A percentile compares a stretch with the other conserved stretches of the same genome.
phyloP scores from a whole-genome alignment of 2,329 filamentous ascomycete species.

The Calonectria crousiana region DNA sequence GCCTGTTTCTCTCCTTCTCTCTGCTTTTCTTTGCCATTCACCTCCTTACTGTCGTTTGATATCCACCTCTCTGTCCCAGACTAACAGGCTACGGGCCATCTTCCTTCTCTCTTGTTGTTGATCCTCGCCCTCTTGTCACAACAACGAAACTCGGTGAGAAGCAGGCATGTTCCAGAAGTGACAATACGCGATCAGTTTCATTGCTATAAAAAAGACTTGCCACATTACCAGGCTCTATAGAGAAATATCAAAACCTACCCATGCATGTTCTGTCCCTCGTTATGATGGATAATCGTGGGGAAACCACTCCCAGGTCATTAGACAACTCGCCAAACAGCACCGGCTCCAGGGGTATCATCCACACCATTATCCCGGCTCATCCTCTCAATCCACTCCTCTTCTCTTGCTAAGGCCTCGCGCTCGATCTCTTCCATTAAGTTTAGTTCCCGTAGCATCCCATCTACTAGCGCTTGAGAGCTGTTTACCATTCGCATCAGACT shows the following conservation, averaged over 20 bases:
- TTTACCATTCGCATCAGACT: conserved; percentile 63
- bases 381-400: conserved; percentile 69
- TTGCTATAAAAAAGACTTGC: background rate
- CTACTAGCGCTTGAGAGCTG: conserved; percentile 62
- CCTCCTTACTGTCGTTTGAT: conserved; percentile 21
- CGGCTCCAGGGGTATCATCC: conserved; percentile 53
- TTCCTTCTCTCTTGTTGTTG: background rate
- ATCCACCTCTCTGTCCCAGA: background rate
- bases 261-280: background rate
- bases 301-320: conserved; percentile 27
- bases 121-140: background rate
- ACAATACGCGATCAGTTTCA: conserved; percentile 16
- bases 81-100: background rate
- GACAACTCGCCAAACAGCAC: conserved; percentile 62
- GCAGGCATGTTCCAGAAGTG: background rate
- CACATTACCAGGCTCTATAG: background rate
- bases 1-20: background rate
- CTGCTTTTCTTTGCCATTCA: conserved; percentile 21
- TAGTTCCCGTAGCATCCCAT: conserved; percentile 73
- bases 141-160: conserved; percentile 5
- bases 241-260: background rate
- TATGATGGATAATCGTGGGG: background rate
- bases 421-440: conserved; percentile 73
- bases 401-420: conserved; percentile 65
- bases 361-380: conserved; percentile 61